Evolutionary conservation across 1,139 yeast genomes (phyloP), one percentile per base, ranked within the genome.

Genomic region (Pneumocystis carinii): DNA sequence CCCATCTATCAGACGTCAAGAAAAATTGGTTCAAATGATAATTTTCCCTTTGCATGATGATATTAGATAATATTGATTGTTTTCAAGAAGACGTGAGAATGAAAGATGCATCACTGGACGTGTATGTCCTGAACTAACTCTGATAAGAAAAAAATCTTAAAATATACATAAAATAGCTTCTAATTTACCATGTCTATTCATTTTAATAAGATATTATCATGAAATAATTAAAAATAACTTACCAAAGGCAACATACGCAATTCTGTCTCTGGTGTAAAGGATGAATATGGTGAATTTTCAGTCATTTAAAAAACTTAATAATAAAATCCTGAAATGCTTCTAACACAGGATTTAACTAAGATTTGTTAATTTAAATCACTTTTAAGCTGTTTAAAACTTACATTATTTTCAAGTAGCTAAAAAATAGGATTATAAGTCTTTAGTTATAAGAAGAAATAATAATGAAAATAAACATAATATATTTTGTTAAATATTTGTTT

Each of bases 21-120:
- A 14, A 32, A 17, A n/a, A 5, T 32, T 12, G 2, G 19, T 10
- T 3, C 6, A 19, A n/a, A 59, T 12, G 12, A 8, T 6, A 24
- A 35, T 24, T 1, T 3, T 24, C 12, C 55, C 55, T 48, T 74
- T 74, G 67, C 76, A 74, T n/a, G 75, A 72, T 3, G 75, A 72
- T 17, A 74, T 71, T 66, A 74, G 64, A 35, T 69, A 64, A 59
- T 68, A 72, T 35, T 66, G 61, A 15, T 63, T 63, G 59, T 66
- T 67, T 38, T 62, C 65, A 60, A 68, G 66, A 19, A 65, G 42
- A 15, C 69, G 71, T 17, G 75, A 72, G 63, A 73, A 74, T 39
- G 71, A 65, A 60, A 75, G 66, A 63, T 75, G 74, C 4, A 76
- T 73, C 57, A 75, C 77, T 1, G 77, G 77, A 38, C 77, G 69